These are phyloP conservation scores for Casuarina cunninghamiana DNA, from an alignment of 306 rosid species.

Conservation along the genomic window DNA sequence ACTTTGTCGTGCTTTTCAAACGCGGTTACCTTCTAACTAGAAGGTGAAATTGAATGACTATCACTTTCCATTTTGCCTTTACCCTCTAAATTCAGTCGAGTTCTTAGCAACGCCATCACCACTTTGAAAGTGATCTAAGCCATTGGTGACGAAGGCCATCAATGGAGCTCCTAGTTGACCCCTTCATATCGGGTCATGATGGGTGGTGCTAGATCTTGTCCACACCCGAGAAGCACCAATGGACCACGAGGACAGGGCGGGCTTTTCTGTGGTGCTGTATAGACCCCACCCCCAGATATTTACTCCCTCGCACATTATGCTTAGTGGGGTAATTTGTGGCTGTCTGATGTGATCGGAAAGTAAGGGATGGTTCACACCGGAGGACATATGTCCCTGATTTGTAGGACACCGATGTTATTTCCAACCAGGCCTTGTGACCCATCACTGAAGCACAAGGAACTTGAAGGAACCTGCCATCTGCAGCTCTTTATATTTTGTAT, in stretches of 20 bases:
- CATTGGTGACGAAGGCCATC: constrained; percentile 4
- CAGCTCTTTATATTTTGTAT: constrained; percentile 17
- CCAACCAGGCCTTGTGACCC: constrained; percentile 43
- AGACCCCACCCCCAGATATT: constrained; percentile 42
- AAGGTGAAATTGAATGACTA: constrained; percentile 6
- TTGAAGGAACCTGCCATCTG: constrained; percentile 30
- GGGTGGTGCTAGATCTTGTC: constrained; percentile 73
- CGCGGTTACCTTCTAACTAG: constrained; percentile 1
- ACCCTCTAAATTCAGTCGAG: not conserved
- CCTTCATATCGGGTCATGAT: constrained; percentile 53
- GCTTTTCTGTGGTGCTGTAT: constrained; percentile 35
- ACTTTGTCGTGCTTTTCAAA: not conserved
- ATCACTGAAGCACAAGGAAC: constrained; percentile 46
- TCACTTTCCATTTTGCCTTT: not conserved
- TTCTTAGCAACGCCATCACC: not conserved
- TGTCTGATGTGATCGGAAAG: constrained; percentile 42
- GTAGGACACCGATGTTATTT: constrained; percentile 37
- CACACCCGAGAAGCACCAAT: constrained; percentile 47
- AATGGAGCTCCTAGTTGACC: constrained; percentile 32
- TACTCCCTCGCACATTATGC: constrained; percentile 16
- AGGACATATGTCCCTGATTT: constrained; percentile 42
- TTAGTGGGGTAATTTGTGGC: constrained; percentile 42
- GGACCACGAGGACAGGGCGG: constrained; percentile 32
- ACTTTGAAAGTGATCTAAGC: constrained; percentile 21
- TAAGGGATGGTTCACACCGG: constrained; percentile 39